Percentiles rank a stretch among this genome's conserved stretches.
These are phyloP conservation scores for Neurospora sp. DNA, from an alignment of 2,329 filamentous ascomycete genomes.

Conservation along the genomic window DNA sequence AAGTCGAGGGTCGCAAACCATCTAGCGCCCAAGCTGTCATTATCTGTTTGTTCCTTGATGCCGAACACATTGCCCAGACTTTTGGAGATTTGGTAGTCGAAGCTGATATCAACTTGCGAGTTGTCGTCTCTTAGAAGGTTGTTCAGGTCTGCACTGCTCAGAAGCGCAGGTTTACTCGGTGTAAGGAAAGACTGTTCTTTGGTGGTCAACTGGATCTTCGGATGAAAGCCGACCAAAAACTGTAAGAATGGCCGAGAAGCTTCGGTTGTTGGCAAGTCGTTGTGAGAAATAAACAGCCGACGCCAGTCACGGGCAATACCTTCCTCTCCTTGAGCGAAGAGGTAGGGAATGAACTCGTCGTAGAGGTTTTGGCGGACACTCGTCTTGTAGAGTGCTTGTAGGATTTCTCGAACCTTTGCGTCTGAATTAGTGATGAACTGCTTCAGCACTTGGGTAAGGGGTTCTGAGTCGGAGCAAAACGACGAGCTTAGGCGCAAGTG, in stretches of 20 bases:
- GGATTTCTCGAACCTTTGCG: slow-evolving; percentile 27
- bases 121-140: background rate
- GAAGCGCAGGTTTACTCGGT: background rate
- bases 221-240: slow-evolving; percentile 37
- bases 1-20: slow-evolving; percentile 71
- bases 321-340: slow-evolving; percentile 38
- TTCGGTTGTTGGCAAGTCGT: slow-evolving; percentile 32
- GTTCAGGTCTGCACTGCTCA: background rate
- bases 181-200: background rate
- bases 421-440: slow-evolving; percentile 30
- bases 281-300: slow-evolving; percentile 27
- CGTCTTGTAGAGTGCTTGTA: slow-evolving; percentile 36
- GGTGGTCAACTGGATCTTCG: slow-evolving; percentile 25
- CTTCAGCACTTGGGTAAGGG: slow-evolving; percentile 32
- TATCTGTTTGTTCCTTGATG: slow-evolving; percentile 39
- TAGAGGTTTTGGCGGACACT: slow-evolving; percentile 36
- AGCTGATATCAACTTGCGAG: slow-evolving; percentile 14
- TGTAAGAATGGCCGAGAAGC: slow-evolving; percentile 37
- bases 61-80: slow-evolving; percentile 30
- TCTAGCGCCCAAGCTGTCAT: slow-evolving; percentile 64
- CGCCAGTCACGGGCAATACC: slow-evolving; percentile 39
- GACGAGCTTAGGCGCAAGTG: slow-evolving; percentile 34
- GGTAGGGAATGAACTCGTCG: slow-evolving; percentile 39
- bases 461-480: slow-evolving; percentile 31
- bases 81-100: slow-evolving; percentile 27